Conservation (phyloP, 495 filamentous ascomycete genomes). For the Eremomyces bilateralis region DNA sequence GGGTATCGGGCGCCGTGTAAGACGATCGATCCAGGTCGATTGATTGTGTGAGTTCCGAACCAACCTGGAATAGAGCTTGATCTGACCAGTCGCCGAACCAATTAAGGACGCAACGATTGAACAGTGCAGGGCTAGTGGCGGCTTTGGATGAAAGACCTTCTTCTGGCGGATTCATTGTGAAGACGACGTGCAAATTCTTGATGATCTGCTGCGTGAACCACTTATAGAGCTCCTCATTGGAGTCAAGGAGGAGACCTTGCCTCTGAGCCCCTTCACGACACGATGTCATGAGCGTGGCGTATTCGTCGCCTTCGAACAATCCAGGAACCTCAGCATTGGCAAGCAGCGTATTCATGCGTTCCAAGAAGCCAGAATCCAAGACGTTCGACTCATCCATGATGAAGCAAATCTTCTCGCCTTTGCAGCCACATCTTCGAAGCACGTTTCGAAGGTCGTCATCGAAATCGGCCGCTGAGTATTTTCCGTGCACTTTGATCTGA, state of each 20-base stretch:
- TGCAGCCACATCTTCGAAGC: slow-evolving; percentile 81
- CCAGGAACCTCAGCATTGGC: slow-evolving; percentile 97
- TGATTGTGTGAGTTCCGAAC: slow-evolving; percentile 81
- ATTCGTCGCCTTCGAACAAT: slow-evolving; percentile 93
- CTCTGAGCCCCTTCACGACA: slow-evolving; percentile 96
- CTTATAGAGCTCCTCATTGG: slow-evolving; percentile 95
- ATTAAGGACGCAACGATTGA: slow-evolving; percentile 98
- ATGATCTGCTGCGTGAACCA: slow-evolving; percentile 99
- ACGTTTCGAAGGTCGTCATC: slow-evolving; percentile 92
- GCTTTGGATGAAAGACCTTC: slow-evolving; percentile 88
- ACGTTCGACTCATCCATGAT: slow-evolving; percentile 99
- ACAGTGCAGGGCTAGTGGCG: slow-evolving; percentile 87
- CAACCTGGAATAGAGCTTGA: slow-evolving; percentile 96
- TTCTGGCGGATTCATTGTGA: slow-evolving; percentile 99
- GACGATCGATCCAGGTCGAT: slow-evolving; percentile 77
- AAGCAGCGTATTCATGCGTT: slow-evolving; percentile 96
- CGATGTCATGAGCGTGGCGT: slow-evolving; percentile 87
- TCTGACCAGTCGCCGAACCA: slow-evolving; percentile 99
- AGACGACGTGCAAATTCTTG: slow-evolving; percentile 96
- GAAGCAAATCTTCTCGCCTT: slow-evolving; percentile 98
- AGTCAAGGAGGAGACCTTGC: slow-evolving; percentile 84
- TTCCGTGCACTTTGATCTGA: slow-evolving; percentile 98
- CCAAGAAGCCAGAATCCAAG: slow-evolving; percentile 91
- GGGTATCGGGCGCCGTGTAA: slow-evolving; percentile 71
- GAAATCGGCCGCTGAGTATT: slow-evolving; percentile 95